Evolutionary conservation across 2,329 filamentous ascomycete species (phyloP), one percentile per base, ranked within the genome.

Genomic region (Akanthomyces lecanii): DNA sequence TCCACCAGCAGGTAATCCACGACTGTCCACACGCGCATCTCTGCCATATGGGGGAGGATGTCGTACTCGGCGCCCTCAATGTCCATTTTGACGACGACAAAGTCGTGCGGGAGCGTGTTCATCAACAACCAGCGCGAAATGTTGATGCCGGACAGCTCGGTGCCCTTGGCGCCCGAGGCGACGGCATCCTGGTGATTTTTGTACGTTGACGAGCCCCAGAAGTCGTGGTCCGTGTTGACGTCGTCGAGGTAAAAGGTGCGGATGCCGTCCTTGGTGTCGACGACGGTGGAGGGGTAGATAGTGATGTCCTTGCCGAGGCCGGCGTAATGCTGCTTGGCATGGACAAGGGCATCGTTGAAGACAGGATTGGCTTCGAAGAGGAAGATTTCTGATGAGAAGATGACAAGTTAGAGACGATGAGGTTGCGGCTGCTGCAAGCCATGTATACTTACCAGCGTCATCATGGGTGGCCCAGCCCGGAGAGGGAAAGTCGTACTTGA

Each of bases 81-180:
- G 58, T 66, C 65, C 65, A 66, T 65, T 61, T 66, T 66, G 52
- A 66, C 63, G 30, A 66, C 61, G 57, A 66, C 65, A 38, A 63
- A 66, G 50, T 66, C 65, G 18, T 52, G 65, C 21, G 65, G 65
- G 28, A 66, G 65, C 7, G 63, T 62, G 53, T 65, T 65, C 65
- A 65, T 66, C 8, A 66, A 56, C 33, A 66, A 57, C 65, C 65
- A 66, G 30, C 63, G 55, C 14, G 65, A 44, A 30, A 66, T 54
- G 42, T 63, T 63, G 56, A 65, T 28, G 38, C 60, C 64, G 3
- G 64, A 60, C 5, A 65, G 55, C 48, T 65, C 64, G 61, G 64
- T 65, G 21, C 64, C 64, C 18, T 61, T 57, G 25, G 18, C 52
- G n/a, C 55, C 55, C 16, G 64, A 65, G 12, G 63, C 58, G 38